phyloP scores from a whole-genome alignment of 176 grass and related monocot species.

The Avena sativa region DNA sequence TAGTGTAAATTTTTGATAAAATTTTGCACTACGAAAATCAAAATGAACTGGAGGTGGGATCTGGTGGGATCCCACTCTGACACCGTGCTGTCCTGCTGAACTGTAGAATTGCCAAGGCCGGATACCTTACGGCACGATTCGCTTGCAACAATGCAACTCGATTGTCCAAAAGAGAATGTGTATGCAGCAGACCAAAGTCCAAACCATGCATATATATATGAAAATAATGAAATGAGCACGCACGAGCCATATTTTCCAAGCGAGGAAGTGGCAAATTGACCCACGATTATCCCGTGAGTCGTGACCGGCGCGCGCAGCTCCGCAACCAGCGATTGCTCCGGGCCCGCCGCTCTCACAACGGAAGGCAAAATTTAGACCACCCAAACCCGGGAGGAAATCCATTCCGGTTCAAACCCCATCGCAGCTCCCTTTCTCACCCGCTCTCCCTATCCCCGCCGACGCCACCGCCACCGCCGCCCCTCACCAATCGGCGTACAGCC shows the following conservation, averaged over 20 bases:
- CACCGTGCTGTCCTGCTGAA: no score
- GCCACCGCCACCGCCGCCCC: background rate
- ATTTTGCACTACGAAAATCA: no score
- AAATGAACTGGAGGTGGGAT: no score
- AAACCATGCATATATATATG: background rate
- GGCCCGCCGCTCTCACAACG: slow-evolving; percentile 29
- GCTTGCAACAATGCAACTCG: background rate
- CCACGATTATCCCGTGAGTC: background rate
- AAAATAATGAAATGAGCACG: background rate
- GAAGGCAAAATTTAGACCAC: slow-evolving; percentile 10
- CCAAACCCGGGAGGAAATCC: background rate
- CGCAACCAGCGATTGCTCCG: slow-evolving; percentile 13
- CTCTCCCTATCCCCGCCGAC: background rate
- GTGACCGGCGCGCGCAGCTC: background rate
- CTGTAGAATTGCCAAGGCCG: no score
- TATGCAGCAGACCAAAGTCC: background rate
- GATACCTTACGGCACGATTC: background rate
- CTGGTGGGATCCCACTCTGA: no score
- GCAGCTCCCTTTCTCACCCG: background rate
- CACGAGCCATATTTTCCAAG: background rate
- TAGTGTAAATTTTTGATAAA: no score
- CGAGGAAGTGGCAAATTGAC: background rate
- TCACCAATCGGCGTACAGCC: background rate
- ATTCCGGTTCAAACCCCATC: slow-evolving; percentile 34
- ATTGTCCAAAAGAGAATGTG: background rate